phyloP scores from a whole-genome alignment of 352 stramenopile genomes.

The Phytophthora vignae region DNA sequence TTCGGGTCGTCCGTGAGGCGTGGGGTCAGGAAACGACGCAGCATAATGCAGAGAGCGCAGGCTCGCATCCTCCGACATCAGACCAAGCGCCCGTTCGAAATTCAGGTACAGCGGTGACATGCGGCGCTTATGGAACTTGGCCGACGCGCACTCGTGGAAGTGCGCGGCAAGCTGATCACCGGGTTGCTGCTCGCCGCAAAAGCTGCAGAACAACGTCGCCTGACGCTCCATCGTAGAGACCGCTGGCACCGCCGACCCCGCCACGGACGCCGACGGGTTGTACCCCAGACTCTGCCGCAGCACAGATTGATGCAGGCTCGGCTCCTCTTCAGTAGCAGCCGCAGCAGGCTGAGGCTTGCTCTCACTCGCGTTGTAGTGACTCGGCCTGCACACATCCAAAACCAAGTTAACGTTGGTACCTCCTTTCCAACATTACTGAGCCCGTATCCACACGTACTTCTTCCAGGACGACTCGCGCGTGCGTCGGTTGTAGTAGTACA shows the following conservation, averaged over 20 bases:
- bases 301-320: slow-evolving; percentile 30
- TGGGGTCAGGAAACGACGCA: slow-evolving; percentile 64
- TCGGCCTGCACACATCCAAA: slow-evolving; percentile 30
- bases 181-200: slow-evolving; percentile 63
- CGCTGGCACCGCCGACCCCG: slow-evolving; percentile 15
- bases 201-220: slow-evolving; percentile 74
- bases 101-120: slow-evolving; percentile 62
- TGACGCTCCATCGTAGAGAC: slow-evolving; percentile 40
- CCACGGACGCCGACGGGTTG: slow-evolving; percentile 29
- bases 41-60: slow-evolving; percentile 80
- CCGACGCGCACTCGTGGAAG: slow-evolving; percentile 57
- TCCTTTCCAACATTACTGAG: neutral
- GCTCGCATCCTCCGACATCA: slow-evolving; percentile 73
- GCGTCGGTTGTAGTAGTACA: slow-evolving; percentile 91
- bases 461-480: slow-evolving; percentile 89
- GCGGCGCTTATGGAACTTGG: slow-evolving; percentile 62
- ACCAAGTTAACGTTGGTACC: slow-evolving; percentile 7
- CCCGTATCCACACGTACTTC: slow-evolving; percentile 46
- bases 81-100: slow-evolving; percentile 68
- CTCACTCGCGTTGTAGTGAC: slow-evolving; percentile 29
- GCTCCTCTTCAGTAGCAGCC: slow-evolving; percentile 17
- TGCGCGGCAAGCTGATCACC: slow-evolving; percentile 49
- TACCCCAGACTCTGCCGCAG: slow-evolving; percentile 44
- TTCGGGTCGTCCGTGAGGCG: slow-evolving; percentile 34
- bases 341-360: slow-evolving; percentile 16